Conservation (phyloP, 148 eudicot species). For the Cornus suecica region DNA sequence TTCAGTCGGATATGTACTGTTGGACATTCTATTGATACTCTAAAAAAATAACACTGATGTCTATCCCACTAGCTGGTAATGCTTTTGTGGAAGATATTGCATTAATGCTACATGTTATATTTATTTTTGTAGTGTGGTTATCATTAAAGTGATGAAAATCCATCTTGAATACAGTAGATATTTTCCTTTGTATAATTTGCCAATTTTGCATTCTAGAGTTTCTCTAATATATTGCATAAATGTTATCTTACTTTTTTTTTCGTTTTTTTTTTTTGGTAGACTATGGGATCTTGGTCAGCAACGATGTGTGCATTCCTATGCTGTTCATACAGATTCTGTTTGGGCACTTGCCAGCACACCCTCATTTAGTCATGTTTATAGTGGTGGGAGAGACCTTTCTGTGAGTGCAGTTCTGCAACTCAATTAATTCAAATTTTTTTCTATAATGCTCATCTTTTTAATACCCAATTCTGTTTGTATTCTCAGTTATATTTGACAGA, state of each 20-base stretch:
- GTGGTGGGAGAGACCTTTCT: conserved; percentile 97
- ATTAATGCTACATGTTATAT: no score
- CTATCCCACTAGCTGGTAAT: no score
- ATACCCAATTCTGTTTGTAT: conserved; percentile 13
- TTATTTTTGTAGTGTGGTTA: no score
- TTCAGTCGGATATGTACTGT: no score
- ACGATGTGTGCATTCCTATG: conserved; percentile 95
- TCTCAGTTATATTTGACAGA: conserved; percentile 88
- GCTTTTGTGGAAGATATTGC: no score
- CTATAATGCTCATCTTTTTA: conserved; percentile 14
- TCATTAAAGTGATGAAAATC: not conserved
- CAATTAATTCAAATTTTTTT: not conserved
- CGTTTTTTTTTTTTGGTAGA: conserved; percentile 27
- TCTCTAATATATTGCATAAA: not conserved
- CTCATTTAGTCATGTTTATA: conserved; percentile 90
- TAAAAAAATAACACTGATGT: no score
- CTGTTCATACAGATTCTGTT: conserved; percentile 98
- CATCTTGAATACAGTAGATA: not conserved
- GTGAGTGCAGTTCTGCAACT: conserved; percentile 44
- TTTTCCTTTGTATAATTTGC: not conserved
- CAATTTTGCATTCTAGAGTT: not conserved
- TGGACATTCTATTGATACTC: no score
- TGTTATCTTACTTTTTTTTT: not conserved
- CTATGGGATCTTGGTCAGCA: conserved; percentile 99
- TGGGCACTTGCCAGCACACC: conserved; percentile 99